Base-by-base conservation (phyloP, 2,329 filamentous ascomycete genomes). In the Dactylellina drechsleri region DNA sequence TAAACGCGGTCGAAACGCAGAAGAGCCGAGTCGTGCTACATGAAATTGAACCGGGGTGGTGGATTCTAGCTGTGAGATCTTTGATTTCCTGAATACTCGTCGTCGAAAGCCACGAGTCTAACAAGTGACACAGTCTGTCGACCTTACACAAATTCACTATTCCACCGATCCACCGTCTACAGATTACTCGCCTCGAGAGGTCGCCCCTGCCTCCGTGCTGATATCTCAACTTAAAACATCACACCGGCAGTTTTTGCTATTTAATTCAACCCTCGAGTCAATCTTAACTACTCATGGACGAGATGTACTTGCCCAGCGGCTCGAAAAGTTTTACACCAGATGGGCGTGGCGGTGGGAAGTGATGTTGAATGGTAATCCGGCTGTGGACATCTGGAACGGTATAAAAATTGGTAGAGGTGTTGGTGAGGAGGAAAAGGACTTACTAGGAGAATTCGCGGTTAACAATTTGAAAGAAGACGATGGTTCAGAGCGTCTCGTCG, bases 391-490 rank as follows among this genome's bases (percentile, higher is more conserved):
- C 4, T 93, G 92, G 79, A 88, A 90, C 10, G 93, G 92, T 4
- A 88, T 97, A 80, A 97, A 96, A 81, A 85, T 99, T 12, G 92
- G 92, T 40, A 94, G 95, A 16, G 94, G 98, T 0, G 95, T 98
- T 0, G 95, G 95, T 16, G 95, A 98, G 81, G 95, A 98, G 83
- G 92, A 97, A 66, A 90, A 93, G 81, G 94, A 96, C 79, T 94
- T 98, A 0, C 84, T 99, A 0, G 94, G 98, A 81, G 92, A 92
- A n/a, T 88, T 97, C 76, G 88, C 92, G 0, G 86, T 86, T 8
- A 86, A 91, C 66, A 91, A 92, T 23, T 47, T 52, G 26, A 49
- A 72, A 49, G 59, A 77, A 41, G 5, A 75, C 65, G 78, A 77
- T 53, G 28, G 61, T 54, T 79, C 78, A 50, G 78, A 78, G 68